Base-by-base conservation (phyloP, 371 early-diverging fungal species). In the Mucor irregularis region DNA sequence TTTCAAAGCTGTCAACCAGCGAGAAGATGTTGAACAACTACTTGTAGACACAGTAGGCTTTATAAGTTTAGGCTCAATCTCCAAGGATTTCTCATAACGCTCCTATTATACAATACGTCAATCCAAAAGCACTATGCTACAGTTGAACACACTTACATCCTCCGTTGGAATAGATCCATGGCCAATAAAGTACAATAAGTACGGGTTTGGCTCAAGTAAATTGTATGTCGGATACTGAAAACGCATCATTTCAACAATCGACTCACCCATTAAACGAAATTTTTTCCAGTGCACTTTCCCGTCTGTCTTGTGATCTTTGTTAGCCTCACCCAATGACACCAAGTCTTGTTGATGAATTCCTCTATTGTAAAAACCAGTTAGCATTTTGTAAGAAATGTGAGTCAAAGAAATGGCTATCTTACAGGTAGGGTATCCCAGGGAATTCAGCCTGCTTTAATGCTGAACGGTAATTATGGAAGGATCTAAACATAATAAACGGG, bases 251-350 rank as follows among this genome's bases (percentile, higher is more conserved):
- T 59, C 69, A 37, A 73, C 39, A 13, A 83, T 76, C 2, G 67
- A 68, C 13, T 83, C 80, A 10, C 81, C 76, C 73, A 83, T 76
- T 35, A 83, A 48, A 7, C 66, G 59, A 64, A 83, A 83, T 53
- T 83, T 83, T 49, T 83, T 76, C 83, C 83, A 83, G 35, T 83
- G 81, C 25, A 83, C 65, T 11, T 76, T 68, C 9, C 80, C 76
- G 28, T 79, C 76, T 16, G 59, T 56, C 47, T 72, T 76, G 42
- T 75, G 71, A 39, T 83, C 84, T 40, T 73, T 75, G 62, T 83
- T 83, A 46, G 79, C 84, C 49, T 83, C 81, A 19, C 76, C 63
- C 14, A 80, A 61, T 13, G 81, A 78, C 10, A 83, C 53, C 44
- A 83, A 49, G 37, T 83, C 84, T 37, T 72, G 77, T 22, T 72